These are phyloP conservation scores for Leucaena leucocephala DNA, from an alignment of 306 rosid species.

Conservation along the genomic window DNA sequence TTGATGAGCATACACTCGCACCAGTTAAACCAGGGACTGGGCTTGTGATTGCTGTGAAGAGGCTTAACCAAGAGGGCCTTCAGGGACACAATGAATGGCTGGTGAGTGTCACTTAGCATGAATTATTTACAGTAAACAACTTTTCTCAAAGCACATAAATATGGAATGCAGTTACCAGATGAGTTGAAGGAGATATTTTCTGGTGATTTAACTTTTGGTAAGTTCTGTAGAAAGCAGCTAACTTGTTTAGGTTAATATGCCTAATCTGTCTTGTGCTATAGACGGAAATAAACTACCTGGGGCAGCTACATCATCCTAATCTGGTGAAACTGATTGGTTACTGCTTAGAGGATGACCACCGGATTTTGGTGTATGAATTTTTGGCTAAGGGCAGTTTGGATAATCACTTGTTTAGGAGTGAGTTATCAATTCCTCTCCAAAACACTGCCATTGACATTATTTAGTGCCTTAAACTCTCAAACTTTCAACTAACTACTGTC, in stretches of 20 bases:
- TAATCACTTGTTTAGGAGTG: constrained; percentile 91
- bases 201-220: constrained; percentile 11
- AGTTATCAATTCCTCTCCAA: constrained; percentile 41
- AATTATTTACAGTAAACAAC: not conserved
- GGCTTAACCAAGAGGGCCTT: constrained; percentile 83
- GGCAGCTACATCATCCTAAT: constrained; percentile 86
- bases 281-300: constrained; percentile 93
- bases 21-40: constrained; percentile 94
- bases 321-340: constrained; percentile 91
- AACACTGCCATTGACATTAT: constrained; percentile 15
- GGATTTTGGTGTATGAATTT: constrained; percentile 85
- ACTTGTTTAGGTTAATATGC: not conserved
- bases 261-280: constrained; percentile 39
- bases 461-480: constrained; percentile 10
- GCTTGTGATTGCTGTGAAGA: constrained; percentile 83
- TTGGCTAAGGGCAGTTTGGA: constrained; percentile 89
- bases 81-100: constrained; percentile 98
- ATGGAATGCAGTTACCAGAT: constrained; percentile 5
- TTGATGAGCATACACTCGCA: constrained; percentile 72
- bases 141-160: not conserved
- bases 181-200: not conserved
- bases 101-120: constrained; percentile 59
- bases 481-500: constrained; percentile 20
- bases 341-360: constrained; percentile 91
- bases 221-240: constrained; percentile 3